Evolutionary conservation across 352 stramenopile genomes (phyloP).

Genomic region (Pythium rhizo-oryzae): DNA sequence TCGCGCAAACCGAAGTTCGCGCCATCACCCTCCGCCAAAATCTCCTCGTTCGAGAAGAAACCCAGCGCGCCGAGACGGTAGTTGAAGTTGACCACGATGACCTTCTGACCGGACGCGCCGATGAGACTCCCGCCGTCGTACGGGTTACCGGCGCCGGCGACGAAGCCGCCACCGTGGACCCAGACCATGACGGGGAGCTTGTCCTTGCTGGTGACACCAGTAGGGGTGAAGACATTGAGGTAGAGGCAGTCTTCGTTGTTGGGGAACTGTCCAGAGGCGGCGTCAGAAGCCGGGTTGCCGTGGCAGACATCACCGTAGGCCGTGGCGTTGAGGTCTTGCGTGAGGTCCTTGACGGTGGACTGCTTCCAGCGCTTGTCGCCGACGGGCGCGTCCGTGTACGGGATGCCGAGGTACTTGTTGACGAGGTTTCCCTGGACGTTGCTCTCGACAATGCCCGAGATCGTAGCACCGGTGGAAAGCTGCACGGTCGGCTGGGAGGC

Average conservation of each 20-base stretch:
- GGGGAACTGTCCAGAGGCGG: neutral
- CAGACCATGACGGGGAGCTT: slow-evolving; percentile 43
- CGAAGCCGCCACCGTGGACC: slow-evolving; percentile 36
- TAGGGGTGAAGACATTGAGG: slow-evolving; percentile 39
- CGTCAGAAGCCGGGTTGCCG: too few species aligned
- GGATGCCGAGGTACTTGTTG: slow-evolving; percentile 18
- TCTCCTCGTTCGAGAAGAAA: slow-evolving; percentile 26
- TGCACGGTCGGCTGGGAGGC: slow-evolving; percentile 1
- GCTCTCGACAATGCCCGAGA: slow-evolving; percentile 7
- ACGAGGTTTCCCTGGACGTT: slow-evolving; percentile 12
- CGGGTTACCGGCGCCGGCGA: slow-evolving; percentile 8
- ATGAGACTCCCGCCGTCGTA: slow-evolving; percentile 16
- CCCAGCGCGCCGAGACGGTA: slow-evolving; percentile 43
- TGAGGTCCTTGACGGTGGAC: neutral
- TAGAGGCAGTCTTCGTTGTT: slow-evolving; percentile 40
- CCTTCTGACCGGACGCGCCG: slow-evolving; percentile 16
- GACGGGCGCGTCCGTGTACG: slow-evolving; percentile 10
- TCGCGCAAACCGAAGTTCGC: slow-evolving; percentile 35
- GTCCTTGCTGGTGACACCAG: slow-evolving; percentile 14
- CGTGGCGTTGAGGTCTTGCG: slow-evolving; percentile 5
- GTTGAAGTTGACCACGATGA: slow-evolving; percentile 42
- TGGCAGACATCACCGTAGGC: slow-evolving; percentile 12
- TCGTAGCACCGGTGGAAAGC: neutral
- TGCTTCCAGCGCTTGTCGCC: slow-evolving; percentile 16
- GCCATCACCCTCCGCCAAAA: slow-evolving; percentile 35